Evolutionary conservation across 192 early-diverging fungal species (phyloP), one percentile per base, ranked within the genome.

Genomic region (Lobosporangium transversale): DNA sequence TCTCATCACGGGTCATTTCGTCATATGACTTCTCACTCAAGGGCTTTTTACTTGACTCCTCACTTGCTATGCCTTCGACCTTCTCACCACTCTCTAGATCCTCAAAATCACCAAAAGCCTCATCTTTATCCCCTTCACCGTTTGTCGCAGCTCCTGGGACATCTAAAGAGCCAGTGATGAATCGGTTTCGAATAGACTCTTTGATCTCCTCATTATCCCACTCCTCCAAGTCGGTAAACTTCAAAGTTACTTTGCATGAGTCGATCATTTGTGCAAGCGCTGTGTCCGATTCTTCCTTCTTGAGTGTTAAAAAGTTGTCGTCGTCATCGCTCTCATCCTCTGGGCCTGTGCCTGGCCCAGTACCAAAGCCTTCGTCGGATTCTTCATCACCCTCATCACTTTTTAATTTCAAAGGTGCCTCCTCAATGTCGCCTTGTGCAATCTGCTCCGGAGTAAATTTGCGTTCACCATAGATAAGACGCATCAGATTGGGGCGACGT

Each of bases 401-500:
- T 24, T 32, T 54, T 4, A 75, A 50, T 30, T 66, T 65, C 9
- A 62, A 23, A 14, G 70, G 67, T 49, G 60, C 50, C 26, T 84
- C 65, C 17, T 70, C 63, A 27, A 81, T 68, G 14, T 84, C 60
- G n/a, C 80, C 78, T 4, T 57, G 35, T 18, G 63, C 62, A 33
- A 85, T 87, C 29, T 85, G 71, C 23, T 91, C 85, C 2, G 87
- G 75, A 0, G 81, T 63, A 33, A 79, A 58, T n/a, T 85, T 83
- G 30, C 66, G 63, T 8, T 78, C 61, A 24, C 90, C 89, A 68
- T 99, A 99, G 30, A 99, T 92, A 0, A 96, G 70, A 32, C 94
- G 87, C 94, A 96, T 95, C 42, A 98, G 74, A 58, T 95, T 95
- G 54, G 91, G 80, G 20, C 94, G 90, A 27, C 86, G 82, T 62